Evolutionary conservation across 1,139 yeast species (phyloP), one percentile per base, ranked within the genome.

Genomic region (Geotrichum histeridarum): DNA sequence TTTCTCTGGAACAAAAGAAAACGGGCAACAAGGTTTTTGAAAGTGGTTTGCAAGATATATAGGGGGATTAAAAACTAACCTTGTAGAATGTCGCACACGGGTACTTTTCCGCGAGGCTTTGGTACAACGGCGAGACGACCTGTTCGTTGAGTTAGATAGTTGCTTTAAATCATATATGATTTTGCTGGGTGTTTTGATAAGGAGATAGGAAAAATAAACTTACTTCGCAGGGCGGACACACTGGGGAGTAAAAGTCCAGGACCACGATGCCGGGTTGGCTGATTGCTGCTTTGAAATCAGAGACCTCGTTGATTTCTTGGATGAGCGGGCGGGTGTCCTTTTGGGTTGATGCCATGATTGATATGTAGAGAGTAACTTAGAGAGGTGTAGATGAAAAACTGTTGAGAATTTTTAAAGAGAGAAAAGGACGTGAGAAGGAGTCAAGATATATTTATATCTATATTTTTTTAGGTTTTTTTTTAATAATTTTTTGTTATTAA

Each of bases 121-220:
- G 39, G 18, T 45, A 45, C 30, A 45, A 42, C 5, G 48, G 48
- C 6, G 31, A 36, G 7, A 45, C 48, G 36, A 45, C 48, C 48
- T 45, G 14, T 8, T 5, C 22, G 30, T n/a, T n/a, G 11, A 42
- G 31, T 18, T 18, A 14, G 35, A 42, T 8, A 8, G n/a, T n/a
- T 17, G 7, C 7, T 37, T n/a, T 37, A n/a, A 37, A n/a, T n/a
- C n/a, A n/a, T n/a, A n/a, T n/a, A 37, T 9, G 14, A 37, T 8
- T n/a, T 37, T 8, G 41, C 8, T 37, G 8, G 41, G 14, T 12
- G 41, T 37, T n/a, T n/a, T n/a, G n/a, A n/a, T n/a, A n/a, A n/a
- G n/a, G n/a, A n/a, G n/a, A n/a, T 18, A 42, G 22, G 6, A 8
- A 39, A 39, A 39, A 39, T n/a, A 8, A 14, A 15, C 43, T 39